Percentiles rank a stretch among this genome's conserved stretches.
Conservation (phyloP, 495 filamentous ascomycete species). For the Lasiosphaeria miniovina region DNA sequence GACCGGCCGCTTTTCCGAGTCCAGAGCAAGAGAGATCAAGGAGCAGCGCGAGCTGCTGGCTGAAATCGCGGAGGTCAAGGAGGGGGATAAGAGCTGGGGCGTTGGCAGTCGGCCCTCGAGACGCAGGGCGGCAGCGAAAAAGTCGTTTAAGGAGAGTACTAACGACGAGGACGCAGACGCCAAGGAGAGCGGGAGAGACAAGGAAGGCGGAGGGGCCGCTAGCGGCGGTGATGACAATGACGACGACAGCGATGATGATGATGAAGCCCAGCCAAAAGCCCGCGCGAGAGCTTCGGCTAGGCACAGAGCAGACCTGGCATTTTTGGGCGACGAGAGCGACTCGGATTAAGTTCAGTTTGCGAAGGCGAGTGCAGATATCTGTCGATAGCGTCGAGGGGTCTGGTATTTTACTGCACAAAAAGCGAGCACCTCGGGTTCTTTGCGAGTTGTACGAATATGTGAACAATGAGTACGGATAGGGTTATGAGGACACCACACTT, state of each 20-base stretch:
- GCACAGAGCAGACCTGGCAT: constrained; percentile 42
- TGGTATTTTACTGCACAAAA: background rate
- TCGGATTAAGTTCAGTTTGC: constrained; percentile 34
- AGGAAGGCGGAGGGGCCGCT: constrained; percentile 42
- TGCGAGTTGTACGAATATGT: background rate
- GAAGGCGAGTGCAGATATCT: no score
- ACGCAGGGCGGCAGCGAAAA: constrained; percentile 22
- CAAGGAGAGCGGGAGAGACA: constrained; percentile 21
- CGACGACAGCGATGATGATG: constrained; percentile 29
- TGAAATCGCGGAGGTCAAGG: constrained; percentile 78
- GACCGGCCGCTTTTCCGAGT: constrained; percentile 77
- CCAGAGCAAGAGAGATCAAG: constrained; percentile 81
- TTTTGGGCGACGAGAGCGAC: constrained; percentile 45
- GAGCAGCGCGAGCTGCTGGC: constrained; percentile 75
- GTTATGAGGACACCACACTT: background rate
- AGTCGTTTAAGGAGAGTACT: constrained; percentile 23
- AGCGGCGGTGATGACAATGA: constrained; percentile 41
- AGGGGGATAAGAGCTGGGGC: constrained; percentile 78
- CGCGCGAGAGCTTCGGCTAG: constrained; percentile 30
- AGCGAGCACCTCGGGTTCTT: no score
- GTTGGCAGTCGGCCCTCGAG: constrained; percentile 35
- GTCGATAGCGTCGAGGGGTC: background rate
- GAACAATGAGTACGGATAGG: background rate
- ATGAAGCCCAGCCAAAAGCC: constrained; percentile 26
- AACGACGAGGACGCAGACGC: constrained; percentile 40